Evolutionary conservation across 176 grass and related monocot genomes (phyloP), one percentile per base, ranked within the genome.

Genomic region (Zoysia pacifica): DNA sequence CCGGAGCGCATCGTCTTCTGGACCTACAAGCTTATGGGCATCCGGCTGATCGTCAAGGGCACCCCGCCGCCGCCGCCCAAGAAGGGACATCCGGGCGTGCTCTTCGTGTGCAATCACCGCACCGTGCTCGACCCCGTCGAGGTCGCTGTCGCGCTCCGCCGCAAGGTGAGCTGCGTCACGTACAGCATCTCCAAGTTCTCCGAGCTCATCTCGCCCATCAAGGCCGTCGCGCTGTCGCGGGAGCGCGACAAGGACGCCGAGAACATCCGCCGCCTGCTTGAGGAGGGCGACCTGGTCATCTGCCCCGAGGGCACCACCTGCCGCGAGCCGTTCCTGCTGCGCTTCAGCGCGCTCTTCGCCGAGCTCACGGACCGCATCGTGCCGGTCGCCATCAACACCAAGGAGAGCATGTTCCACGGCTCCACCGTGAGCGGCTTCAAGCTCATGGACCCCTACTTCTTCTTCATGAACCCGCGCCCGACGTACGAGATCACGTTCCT

Each of bases 121-220:
- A 94, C 90, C 38, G 65, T 98, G 80, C 90, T 98, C 12, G 95
- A 98, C 59, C 95, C 95, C 3, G 43, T 98, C 6, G 88, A 94
- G 70, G 79, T 91, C 12, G 88, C 92, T 72, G 90, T 93, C 61
- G 90, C 92, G 13, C 90, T 98, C 44, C 85, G 92, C 74, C 95
- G 95, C 83, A 98, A 94, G 88, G 84, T 98, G 6, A 94, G 92
- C 77, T 94, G 92, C 81, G 95, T 98, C 50, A 98, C 95, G 15
- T 98, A 98, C 86, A 94, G 92, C 91, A 98, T 98, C 81, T 93
- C 90, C 88, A 93, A 87, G 81, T 94, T 98, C 81, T 94, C 95
- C 14, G 92, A 98, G 86, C 86, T 98, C 78, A 94, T 98, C 86
- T 94, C 95, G 40, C 95, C 95, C 6, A 98, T 98, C 81, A 94